phyloP scores from a whole-genome alignment of 805 yeast species.

The Suhomyces canberraensis region DNA sequence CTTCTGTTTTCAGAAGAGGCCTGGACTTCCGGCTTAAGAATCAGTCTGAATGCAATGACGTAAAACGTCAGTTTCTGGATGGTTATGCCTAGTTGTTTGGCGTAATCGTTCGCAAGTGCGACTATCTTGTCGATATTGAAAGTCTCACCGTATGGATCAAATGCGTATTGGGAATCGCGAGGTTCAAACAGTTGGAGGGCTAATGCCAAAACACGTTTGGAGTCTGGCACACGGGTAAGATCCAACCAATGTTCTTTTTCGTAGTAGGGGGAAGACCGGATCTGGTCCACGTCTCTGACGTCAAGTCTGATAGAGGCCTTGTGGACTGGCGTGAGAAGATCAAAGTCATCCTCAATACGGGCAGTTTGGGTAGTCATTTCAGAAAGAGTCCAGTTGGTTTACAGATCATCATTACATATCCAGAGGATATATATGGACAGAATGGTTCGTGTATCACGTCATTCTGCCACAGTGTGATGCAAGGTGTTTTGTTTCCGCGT shows the following conservation, averaged over 20 bases:
- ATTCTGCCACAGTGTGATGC: too few species aligned
- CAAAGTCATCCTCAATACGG: constrained; percentile 13
- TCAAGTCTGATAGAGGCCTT: constrained; percentile 5
- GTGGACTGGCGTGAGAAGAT: constrained; percentile 13
- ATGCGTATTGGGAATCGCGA: constrained; percentile 18
- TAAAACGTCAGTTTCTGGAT: constrained; percentile 19
- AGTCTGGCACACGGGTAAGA: constrained; percentile 16
- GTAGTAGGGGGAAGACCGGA: constrained; percentile 30
- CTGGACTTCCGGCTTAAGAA: constrained; percentile 23
- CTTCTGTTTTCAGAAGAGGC: constrained; percentile 21
- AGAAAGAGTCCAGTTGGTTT: too few species aligned
- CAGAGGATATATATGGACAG: too few species aligned
- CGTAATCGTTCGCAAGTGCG: constrained; percentile 12
- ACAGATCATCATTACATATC: too few species aligned
- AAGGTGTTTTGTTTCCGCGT: too few species aligned
- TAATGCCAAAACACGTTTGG: constrained; percentile 22
- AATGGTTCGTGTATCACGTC: too few species aligned
- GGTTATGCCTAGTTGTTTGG: constrained; percentile 7
- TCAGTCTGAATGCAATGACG: constrained; percentile 34
- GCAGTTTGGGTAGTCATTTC: constrained; percentile 1
- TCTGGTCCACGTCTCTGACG: constrained; percentile 5
- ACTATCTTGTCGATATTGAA: constrained; percentile 27
- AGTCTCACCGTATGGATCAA: constrained; percentile 17
- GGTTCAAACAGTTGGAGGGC: constrained; percentile 28
- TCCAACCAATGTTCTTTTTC: constrained; percentile 25